Evolutionary conservation across 2,329 filamentous ascomycete genomes (phyloP).

Genomic region (Zasmidium cellare): DNA sequence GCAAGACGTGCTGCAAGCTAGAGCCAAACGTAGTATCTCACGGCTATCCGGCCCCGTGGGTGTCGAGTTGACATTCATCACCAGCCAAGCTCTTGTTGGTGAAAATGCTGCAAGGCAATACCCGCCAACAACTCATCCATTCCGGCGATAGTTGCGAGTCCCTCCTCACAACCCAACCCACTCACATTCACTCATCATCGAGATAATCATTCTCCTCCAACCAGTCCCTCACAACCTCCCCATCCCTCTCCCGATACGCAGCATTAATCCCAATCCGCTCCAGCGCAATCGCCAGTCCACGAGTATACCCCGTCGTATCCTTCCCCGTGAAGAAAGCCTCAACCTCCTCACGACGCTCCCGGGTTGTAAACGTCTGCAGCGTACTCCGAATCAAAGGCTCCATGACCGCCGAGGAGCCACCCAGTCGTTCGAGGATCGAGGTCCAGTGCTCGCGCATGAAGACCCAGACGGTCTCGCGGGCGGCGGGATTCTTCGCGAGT

Average conservation of each 20-base stretch:
- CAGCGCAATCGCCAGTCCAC: conserved; percentile 1
- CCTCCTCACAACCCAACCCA: too few species aligned
- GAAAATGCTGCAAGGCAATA: too few species aligned
- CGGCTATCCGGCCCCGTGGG: too few species aligned
- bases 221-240: conserved; percentile 3
- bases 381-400: conserved; percentile 2
- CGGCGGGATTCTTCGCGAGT: not conserved
- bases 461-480: not conserved
- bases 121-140: too few species aligned
- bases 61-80: too few species aligned
- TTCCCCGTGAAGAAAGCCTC: conserved; percentile 2
- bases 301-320: conserved; percentile 4
- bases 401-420: conserved; percentile 4
- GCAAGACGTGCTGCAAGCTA: too few species aligned
- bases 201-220: not conserved
- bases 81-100: too few species aligned
- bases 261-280: conserved; percentile 4
- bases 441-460: not conserved
- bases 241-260: conserved; percentile 1
- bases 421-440: not conserved
- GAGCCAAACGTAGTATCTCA: too few species aligned
- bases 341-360: not conserved
- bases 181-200: too few species aligned
- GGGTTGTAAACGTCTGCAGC: not conserved
- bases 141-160: too few species aligned